Conservation (phyloP, 768 basidiomycete species). For the Gloeophyllum trabeum region DNA sequence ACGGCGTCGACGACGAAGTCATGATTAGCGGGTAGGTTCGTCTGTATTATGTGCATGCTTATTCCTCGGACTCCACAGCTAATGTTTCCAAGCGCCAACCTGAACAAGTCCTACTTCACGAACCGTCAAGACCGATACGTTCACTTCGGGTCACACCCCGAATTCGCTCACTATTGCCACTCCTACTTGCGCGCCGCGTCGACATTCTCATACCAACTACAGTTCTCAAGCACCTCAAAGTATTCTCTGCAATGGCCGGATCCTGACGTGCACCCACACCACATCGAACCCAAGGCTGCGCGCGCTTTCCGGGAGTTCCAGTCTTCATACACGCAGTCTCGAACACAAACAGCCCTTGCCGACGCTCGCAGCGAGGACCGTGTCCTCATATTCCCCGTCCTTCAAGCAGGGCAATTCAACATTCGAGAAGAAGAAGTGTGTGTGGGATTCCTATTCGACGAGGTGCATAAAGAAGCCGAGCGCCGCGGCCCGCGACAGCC, state of each 20-base stretch:
- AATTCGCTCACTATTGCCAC: slow-evolving; percentile 73
- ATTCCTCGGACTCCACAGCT: neutral
- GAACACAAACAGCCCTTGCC: neutral
- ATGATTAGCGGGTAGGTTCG: slow-evolving; percentile 81
- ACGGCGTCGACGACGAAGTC: slow-evolving; percentile 86
- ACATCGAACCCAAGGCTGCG: slow-evolving; percentile 51
- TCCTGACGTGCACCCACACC: slow-evolving; percentile 50
- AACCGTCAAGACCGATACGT: slow-evolving; percentile 94
- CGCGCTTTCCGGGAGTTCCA: slow-evolving; percentile 53
- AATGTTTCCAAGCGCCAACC: slow-evolving; percentile 60
- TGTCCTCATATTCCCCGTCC: slow-evolving; percentile 65
- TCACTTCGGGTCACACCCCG: slow-evolving; percentile 48
- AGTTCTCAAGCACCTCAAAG: slow-evolving; percentile 14
- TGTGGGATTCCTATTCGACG: slow-evolving; percentile 45
- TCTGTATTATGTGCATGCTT: slow-evolving; percentile 4
- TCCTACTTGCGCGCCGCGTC: slow-evolving; percentile 62
- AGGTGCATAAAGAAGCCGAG: slow-evolving; percentile 3
- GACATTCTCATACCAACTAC: slow-evolving; percentile 58
- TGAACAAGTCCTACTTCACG: slow-evolving; percentile 88
- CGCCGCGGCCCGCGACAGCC: slow-evolving; percentile 4
- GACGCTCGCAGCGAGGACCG: slow-evolving; percentile 13
- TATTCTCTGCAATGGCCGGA: slow-evolving; percentile 44
- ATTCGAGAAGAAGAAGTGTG: slow-evolving; percentile 76
- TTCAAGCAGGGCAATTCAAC: slow-evolving; percentile 84
- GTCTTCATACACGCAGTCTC: slow-evolving; percentile 19